Conservation (phyloP, 148 eudicot species). For the Fagopyrum esculentum region DNA sequence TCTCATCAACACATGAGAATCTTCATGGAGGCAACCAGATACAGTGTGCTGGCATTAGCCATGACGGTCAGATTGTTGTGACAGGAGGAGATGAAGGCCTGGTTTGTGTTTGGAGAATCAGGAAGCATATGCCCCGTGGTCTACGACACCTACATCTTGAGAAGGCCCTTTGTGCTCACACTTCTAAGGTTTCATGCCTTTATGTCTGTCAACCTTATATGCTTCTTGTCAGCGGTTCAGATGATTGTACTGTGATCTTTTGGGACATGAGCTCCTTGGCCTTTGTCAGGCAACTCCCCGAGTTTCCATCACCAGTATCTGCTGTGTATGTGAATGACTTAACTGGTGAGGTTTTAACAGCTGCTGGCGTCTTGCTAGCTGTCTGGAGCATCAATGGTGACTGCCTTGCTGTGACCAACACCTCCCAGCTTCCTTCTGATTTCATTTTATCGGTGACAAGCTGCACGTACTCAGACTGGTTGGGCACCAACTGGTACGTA, state of each 20-base stretch:
- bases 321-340: constrained; percentile 76
- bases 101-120: constrained; percentile 81
- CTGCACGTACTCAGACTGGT: constrained; percentile 74
- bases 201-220: constrained; percentile 88
- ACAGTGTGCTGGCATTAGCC: constrained; percentile 79
- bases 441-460: constrained; percentile 67
- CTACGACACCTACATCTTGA: constrained; percentile 52
- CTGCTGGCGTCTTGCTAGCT: constrained; percentile 81
- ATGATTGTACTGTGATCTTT: constrained; percentile 75
- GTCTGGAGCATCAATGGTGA: constrained; percentile 92
- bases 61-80: constrained; percentile 72
- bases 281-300: constrained; percentile 81
- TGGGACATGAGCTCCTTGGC: constrained; percentile 89
- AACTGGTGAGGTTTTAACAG: constrained; percentile 80
- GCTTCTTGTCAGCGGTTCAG: constrained; percentile 90
- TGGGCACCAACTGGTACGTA: constrained; percentile 79
- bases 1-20: constrained; percentile 94
- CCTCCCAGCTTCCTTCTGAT: constrained; percentile 94
- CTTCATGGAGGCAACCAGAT: constrained; percentile 85
- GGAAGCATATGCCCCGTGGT: constrained; percentile 50
- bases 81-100: constrained; percentile 89
- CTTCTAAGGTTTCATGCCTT: constrained; percentile 66
- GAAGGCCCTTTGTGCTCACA: constrained; percentile 73
- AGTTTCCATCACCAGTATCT: constrained; percentile 84
- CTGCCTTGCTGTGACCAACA: constrained; percentile 78